Base-by-base conservation (phyloP, 192 early-diverging fungal genomes). In the Coemansia pectinata region DNA sequence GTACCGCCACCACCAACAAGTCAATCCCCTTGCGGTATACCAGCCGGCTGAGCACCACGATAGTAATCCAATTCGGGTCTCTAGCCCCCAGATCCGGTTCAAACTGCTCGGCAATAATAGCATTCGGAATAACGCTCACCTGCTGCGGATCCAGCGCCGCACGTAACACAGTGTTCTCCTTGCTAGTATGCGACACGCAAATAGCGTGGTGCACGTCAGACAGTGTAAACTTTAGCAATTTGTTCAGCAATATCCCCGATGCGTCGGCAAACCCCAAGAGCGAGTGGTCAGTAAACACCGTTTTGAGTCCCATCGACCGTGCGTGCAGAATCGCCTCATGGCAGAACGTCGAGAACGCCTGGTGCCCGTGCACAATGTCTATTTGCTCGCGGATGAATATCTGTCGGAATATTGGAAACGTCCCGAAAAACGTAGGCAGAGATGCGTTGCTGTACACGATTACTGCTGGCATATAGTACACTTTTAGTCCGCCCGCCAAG, bases 181-280 rank as follows among this genome's bases (percentile, higher is more conserved):
- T 99, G 85, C 96, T 96, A 66, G 97, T 99, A 79, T 98, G 93
- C 21, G 95, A 97, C 17, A 99, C 97, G 69, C 97, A 99, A 47
- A 99, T 96, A 25, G 96, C 95, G 78, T 98, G 96, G 64, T 96
- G 92, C 34, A 98, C 88, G 66, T 99, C 97, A n/a, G 93, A 94
- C 27, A 99, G 76, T 5, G 96, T 96, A 62, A 97, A 98, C 65
- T 99, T 98, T 12, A 98, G 85, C 62, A 98, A 79, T 84, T 99
- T 99, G 88, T 99, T 99, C 48, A 92, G 96, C 38, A 97, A 73
- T 44, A 98, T 98, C 63, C 90, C 91, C 53, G 90, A 89, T 5
- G 92, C 90, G 72, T 99, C 95, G 14, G 95, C 94, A 78, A 99
- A 99, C 38, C 97, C 97, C 85, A 98, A 91, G 38, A 99, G 85